Percentiles rank a stretch among this genome's conserved stretches.
Evolutionary conservation across 1,284 basidiomycete genomes (phyloP).

Genomic region (Trametes sp.): DNA sequence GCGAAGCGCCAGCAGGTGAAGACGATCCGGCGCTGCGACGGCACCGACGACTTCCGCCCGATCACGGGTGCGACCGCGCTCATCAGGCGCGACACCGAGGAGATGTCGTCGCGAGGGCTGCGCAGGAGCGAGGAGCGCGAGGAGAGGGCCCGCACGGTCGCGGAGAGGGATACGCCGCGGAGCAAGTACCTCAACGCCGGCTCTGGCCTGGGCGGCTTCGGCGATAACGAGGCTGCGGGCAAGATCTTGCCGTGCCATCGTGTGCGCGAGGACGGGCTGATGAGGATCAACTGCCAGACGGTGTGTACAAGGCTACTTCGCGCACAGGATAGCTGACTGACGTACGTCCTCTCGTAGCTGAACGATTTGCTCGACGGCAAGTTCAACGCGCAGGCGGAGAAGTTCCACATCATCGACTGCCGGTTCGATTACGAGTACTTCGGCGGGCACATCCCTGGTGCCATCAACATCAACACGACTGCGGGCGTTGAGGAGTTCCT

Average conservation of each 20-base stretch:
- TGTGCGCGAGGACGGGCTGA: constrained; percentile 93
- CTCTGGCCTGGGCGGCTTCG: constrained; percentile 64
- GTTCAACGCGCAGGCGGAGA: constrained; percentile 69
- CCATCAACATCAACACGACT: constrained; percentile 92
- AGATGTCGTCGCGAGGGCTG: constrained; percentile 54
- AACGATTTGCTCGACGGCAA: constrained; percentile 78
- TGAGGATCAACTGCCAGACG: constrained; percentile 87
- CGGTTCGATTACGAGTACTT: constrained; percentile 97
- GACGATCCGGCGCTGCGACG: constrained; percentile 78
- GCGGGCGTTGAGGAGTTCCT: constrained; percentile 84
- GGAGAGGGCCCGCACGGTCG: constrained; percentile 42
- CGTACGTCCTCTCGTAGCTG: constrained; percentile 55
- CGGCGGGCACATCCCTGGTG: constrained; percentile 93
- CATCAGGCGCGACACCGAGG: constrained; percentile 45
- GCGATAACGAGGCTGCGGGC: constrained; percentile 91
- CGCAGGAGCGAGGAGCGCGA: constrained; percentile 32
- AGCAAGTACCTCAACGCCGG: constrained; percentile 51
- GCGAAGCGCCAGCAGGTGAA: constrained; percentile 75
- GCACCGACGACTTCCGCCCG: constrained; percentile 79
- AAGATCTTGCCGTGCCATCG: constrained; percentile 95
- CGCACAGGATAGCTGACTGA: constrained; percentile 13
- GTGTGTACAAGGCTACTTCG: constrained; percentile 49
- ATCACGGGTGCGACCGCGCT: constrained; percentile 66
- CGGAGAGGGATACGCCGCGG: constrained; percentile 41
- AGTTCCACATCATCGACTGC: constrained; percentile 91